Evolutionary conservation across 2,329 filamentous ascomycete genomes (phyloP), one percentile per base, ranked within the genome.

Genomic region (Fusarium sp.): DNA sequence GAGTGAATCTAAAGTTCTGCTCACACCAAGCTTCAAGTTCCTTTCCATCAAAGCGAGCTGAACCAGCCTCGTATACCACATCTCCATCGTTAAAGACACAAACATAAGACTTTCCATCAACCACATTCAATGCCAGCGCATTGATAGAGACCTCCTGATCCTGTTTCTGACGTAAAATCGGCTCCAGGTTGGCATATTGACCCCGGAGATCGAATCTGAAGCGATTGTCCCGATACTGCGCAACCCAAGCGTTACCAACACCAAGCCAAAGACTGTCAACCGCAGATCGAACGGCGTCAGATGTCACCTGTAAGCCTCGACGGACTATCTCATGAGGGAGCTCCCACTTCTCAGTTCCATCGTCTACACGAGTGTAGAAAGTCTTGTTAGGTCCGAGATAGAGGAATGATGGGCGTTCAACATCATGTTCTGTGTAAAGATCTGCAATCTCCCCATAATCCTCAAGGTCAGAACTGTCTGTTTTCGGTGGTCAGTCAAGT

Each of bases 241-340:
- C 74, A 18, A 78, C 75, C 61, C 74, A 78, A n/a, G 76, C 55
- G 24, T 54, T 63, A 7, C 52, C 51, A n/a, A 47, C 36, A 22
- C 76, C 76, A 14, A 78, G 73, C 76, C 76, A 78, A n/a, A 78
- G 66, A 7, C 66, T 48, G 18, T 67, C 52, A 5, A 64, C 61
- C 13, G 52, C 65, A 26, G 72, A 75, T 28, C 52, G 52, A 10
- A 55, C 44, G 9, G 67, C 62, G 22, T 38, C 39, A 24, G 58
- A 36, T 10, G 61, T 61, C 20, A 74, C 56, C 24, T 71, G 64
- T 11, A 77, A 36, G 42, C 60, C 57, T 20, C 52, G 32, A 20
- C 26, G 30, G 36, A 63, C 8, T 4, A 70, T 55, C 8, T 61
- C 47, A 1, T 30, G 20, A 15, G 75, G 59, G 1, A 78, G 47